These are phyloP conservation scores for Lentinula aciculospora DNA, from an alignment of 768 basidiomycete species.

Conservation along the genomic window DNA sequence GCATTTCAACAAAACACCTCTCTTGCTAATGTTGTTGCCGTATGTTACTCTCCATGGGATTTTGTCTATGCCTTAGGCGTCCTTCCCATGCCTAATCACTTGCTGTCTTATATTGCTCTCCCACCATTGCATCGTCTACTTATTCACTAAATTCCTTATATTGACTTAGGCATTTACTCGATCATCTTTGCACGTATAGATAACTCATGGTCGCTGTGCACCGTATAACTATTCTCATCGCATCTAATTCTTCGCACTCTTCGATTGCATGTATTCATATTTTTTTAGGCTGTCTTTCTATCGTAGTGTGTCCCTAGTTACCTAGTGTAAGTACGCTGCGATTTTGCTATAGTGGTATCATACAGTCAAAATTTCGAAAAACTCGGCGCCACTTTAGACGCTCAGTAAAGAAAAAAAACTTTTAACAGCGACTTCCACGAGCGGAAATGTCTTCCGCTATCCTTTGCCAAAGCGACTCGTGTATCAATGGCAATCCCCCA, in stretches of 20 bases:
- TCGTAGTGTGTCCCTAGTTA: slow-evolving; percentile 1
- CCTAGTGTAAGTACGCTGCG: neutral
- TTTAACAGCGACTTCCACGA: neutral
- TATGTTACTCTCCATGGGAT: slow-evolving; percentile 1
- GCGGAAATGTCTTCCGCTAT: slow-evolving; percentile 20
- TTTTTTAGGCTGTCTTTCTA: neutral
- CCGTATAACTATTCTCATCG: slow-evolving; percentile 4
- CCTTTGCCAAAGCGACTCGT: slow-evolving; percentile 63
- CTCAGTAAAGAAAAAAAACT: neutral
- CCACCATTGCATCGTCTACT: slow-evolving; percentile 17
- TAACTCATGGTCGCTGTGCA: slow-evolving; percentile 3
- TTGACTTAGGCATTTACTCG: slow-evolving; percentile 4
- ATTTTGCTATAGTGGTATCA: neutral
- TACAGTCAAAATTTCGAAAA: neutral
- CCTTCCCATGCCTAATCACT: slow-evolving; percentile 2
- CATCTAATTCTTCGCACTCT: slow-evolving; percentile 6
- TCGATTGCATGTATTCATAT: slow-evolving; percentile 6
- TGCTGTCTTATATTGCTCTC: slow-evolving; percentile 36
- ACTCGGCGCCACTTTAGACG: neutral
- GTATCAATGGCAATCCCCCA: slow-evolving; percentile 78
- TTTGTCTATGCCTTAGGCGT: neutral
- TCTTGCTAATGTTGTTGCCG: neutral
- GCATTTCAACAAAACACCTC: neutral
- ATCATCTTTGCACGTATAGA: slow-evolving; percentile 1
- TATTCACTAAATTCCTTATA: slow-evolving; percentile 15